Evolutionary conservation across 495 filamentous ascomycete species (phyloP), one percentile per base, ranked within the genome.

Genomic region (Massariosphaeria phaeospora): DNA sequence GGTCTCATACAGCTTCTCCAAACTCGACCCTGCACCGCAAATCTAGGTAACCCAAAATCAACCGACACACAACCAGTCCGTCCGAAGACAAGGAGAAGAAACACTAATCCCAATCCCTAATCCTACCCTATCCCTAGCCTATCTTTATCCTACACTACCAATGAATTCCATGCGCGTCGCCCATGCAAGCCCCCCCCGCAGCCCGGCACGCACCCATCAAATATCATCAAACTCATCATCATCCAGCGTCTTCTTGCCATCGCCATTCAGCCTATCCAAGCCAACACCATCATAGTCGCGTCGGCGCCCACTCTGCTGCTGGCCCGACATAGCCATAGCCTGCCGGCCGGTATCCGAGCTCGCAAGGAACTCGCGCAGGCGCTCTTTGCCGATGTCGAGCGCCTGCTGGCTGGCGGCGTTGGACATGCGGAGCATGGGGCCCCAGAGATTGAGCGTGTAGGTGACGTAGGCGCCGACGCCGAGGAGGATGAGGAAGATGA

Each of bases 391-490:
- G 57, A 96, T 86, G 48, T 91, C 88, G 13, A 95, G 50, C 1
- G 85, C 94, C 71, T 97, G 93, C 57, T 80, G 76, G 12, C 81
- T 81, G 13, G 94, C 94, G 15, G 93, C 93, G 63, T 93, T 88
- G 46, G 80, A 81, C 87, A 98, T 95, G 62, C 91, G 88, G 55
- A 90, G 71, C 75, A 98, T 97, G 1, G 93, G 94, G 1, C 93
- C 91, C 78, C 93, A 91, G 8, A 98, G 81, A 65, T 96, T 96
- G 46, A 97, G 84, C 25, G 79, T 88, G 67, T 91, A 95, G 17
- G 91, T 90, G 20, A 96, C 75, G 63, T 97, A 98, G 12, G 83
- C 85, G 21, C 79, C 88, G 18, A 83, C 78, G 25, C 77, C 85
- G 21, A 83, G 70, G 23, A 96, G 69, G 56, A 95, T 79, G 15